Base-by-base conservation (phyloP, 768 basidiomycete genomes). In the Leccinellum rugosiceps region DNA sequence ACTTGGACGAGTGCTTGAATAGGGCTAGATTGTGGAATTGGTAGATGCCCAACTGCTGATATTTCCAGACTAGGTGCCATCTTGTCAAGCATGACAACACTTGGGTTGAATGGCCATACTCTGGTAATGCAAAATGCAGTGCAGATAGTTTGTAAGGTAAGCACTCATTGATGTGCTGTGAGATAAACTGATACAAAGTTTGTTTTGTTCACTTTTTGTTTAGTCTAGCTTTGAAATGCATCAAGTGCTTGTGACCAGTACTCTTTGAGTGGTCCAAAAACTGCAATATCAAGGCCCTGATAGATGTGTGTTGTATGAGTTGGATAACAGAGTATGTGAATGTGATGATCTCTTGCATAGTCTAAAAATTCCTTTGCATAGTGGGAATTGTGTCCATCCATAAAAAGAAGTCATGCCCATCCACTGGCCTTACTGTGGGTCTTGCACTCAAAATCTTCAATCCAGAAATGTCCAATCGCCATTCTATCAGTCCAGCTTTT, bases 371-470 rank as follows among this genome's bases (percentile, higher is more conserved):
- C 65, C 4, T 54, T 45, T 3, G 72, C 74, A 55, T 72, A 76
- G 52, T 82, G 79, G 0, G 75, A 80, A 53, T 67, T 73, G 52
- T 83, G 80, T 3, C 81, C 76, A 68, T 82, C 77, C 6, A 82
- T 69, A 17, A 77, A 58, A 15, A 83, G 76, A 3, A 79, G 58
- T 0, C 67, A 57, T 7, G 56, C 52, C 8, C 61, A 35, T 6
- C 74, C 72, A 15, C 48, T 55, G 4, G 72, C 73, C 56, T 79
- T 77, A n/a, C 55, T 17, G 3, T 68, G 1, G 31, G 72, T 78
- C 6, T 68, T 45, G 3, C 56, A 45, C 8, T 78, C 70, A 41
- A 77, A 76, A 6, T 70, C 58, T 54, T 73, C 53, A 9, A 76
- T 67, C 57, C 61, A 75, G 1, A 62, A 50, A 0, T 54, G 44